Percentiles rank a stretch among this genome's conserved stretches.
phyloP scores from a whole-genome alignment of 345 rosid genomes.

The Odontarrhena argentea region DNA sequence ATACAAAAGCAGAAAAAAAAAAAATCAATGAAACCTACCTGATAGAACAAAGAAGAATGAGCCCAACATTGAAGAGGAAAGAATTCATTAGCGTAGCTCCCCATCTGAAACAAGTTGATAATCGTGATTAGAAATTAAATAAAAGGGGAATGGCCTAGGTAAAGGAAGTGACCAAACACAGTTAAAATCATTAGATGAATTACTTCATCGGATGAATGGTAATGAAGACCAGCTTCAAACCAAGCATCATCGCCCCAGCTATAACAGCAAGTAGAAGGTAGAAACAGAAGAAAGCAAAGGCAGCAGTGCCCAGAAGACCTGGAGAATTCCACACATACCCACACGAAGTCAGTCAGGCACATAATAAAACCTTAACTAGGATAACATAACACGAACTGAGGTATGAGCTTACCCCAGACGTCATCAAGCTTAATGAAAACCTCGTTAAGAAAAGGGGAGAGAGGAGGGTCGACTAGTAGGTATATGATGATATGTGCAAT shows the following conservation, averaged over 20 bases:
- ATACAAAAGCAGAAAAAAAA: background rate
- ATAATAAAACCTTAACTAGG: background rate
- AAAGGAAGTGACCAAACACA: constrained; percentile 21
- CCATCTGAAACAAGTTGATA: constrained; percentile 65
- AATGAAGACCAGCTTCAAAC: constrained; percentile 87
- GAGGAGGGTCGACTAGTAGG: constrained; percentile 81
- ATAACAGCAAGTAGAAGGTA: constrained; percentile 95
- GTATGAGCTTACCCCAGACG: constrained; percentile 72
- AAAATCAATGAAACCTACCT: constrained; percentile 52
- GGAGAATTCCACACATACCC: constrained; percentile 34
- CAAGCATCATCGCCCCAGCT: constrained; percentile 99
- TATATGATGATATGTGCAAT: constrained; percentile 88
- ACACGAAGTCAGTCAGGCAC: constrained; percentile 12
- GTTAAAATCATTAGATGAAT: constrained; percentile 17
- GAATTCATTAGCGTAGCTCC: constrained; percentile 99
- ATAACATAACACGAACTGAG: constrained; percentile 11
- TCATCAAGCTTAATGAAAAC: constrained; percentile 97
- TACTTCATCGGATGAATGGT: constrained; percentile 99
- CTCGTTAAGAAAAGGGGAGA: constrained; percentile 86
- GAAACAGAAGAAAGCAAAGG: constrained; percentile 99
- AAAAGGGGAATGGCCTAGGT: constrained; percentile 1
- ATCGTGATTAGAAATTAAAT: constrained; percentile 38
- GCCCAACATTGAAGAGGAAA: constrained; percentile 97
- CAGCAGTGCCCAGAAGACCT: constrained; percentile 98
- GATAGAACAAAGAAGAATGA: constrained; percentile 89